phyloP scores from a whole-genome alignment of 306 rosid genomes.

The Phaseolus lunatus region DNA sequence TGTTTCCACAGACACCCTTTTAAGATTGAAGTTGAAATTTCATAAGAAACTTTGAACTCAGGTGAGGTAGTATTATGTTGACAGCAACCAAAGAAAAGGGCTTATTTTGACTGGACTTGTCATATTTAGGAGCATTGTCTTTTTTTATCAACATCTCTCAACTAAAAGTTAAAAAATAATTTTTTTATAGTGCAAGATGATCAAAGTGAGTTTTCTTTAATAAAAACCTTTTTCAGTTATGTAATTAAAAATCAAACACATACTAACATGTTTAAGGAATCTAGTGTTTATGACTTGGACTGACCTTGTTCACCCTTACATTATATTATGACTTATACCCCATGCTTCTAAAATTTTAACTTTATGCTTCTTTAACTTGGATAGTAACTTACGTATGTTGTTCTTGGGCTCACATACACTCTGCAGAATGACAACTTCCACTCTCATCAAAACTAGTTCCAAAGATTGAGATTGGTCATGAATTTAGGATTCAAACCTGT shows the following conservation, averaged over 20 bases:
- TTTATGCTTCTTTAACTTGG: neutral
- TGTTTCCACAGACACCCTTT: constrained; percentile 1
- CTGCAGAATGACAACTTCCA: neutral
- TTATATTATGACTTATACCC: neutral
- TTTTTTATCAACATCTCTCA: too few relatives aligned
- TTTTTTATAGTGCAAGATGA: too few relatives aligned
- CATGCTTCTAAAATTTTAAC: neutral
- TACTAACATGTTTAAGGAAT: too few relatives aligned
- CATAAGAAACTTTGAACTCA: neutral
- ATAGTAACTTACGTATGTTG: neutral
- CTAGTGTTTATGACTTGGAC: too few relatives aligned
- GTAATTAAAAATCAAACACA: too few relatives aligned
- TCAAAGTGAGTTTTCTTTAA: too few relatives aligned
- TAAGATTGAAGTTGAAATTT: neutral
- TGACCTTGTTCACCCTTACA: too few relatives aligned
- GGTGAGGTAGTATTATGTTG: neutral
- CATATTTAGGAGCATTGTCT: neutral
- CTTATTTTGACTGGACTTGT: constrained; percentile 25
- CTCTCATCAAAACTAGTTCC: neutral
- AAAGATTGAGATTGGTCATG: neutral
- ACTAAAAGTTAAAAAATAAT: too few relatives aligned
- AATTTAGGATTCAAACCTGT: neutral
- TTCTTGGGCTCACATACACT: too few relatives aligned
- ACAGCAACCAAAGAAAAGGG: neutral
- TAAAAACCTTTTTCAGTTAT: too few relatives aligned